phyloP scores from a whole-genome alignment of 768 basidiomycete species.

The Russula emetica region DNA sequence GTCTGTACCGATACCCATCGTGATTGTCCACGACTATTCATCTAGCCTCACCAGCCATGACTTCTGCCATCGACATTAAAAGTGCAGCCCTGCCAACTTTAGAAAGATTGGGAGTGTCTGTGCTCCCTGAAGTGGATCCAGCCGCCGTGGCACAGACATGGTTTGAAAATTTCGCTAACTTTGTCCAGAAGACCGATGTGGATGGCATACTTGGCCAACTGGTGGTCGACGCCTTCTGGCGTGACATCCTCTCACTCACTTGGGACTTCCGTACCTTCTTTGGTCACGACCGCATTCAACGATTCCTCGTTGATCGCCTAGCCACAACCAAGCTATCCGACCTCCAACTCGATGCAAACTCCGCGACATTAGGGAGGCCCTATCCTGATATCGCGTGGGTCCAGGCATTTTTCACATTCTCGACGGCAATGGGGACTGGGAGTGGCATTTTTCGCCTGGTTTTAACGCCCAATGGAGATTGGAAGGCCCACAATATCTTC shows the following conservation, averaged over 20 bases:
- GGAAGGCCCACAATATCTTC: conserved; percentile 47
- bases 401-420: conserved; percentile 44
- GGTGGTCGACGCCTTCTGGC: conserved; percentile 45
- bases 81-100: conserved; percentile 28
- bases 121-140: conserved; percentile 22
- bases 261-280: conserved; percentile 61
- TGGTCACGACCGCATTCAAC: conserved; percentile 38
- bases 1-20: background rate
- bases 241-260: conserved; percentile 58
- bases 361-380: conserved; percentile 30
- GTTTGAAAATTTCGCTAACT: conserved; percentile 28
- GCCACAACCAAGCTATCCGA: conserved; percentile 24
- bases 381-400: conserved; percentile 42
- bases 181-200: conserved; percentile 18
- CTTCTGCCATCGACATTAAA: conserved; percentile 10
- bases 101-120: conserved; percentile 24
- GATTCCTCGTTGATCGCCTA: conserved; percentile 49
- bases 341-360: conserved; percentile 31
- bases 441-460: conserved; percentile 47
- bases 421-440: conserved; percentile 39
- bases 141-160: conserved; percentile 27
- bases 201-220: conserved; percentile 25
- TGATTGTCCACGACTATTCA: background rate
- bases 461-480: conserved; percentile 39
- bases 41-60: conserved; percentile 5